Base-by-base conservation (phyloP, 1,284 basidiomycete genomes). In the Papiliotrema fonsecae region DNA sequence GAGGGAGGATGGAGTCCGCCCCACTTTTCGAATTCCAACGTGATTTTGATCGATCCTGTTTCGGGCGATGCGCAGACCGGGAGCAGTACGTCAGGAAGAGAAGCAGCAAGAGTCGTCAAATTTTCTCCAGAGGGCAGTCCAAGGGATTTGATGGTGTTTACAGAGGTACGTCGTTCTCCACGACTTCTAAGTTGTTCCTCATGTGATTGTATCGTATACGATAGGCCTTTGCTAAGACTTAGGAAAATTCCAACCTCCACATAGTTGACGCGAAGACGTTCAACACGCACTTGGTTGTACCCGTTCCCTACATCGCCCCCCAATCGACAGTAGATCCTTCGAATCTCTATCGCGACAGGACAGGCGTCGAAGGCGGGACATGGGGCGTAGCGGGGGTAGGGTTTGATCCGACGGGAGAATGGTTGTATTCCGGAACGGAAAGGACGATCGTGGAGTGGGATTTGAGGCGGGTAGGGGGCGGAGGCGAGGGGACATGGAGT, bases 371-470 rank as follows among this genome's bases (percentile, higher is more conserved):
- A 19, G 55, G 58, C 21, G 64, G 66, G 2, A 56, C 57, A 22
- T 61, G 57, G 43, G 72, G 72, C 11, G 69, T 73, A 28, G 61
- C 66, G 0, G 72, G 72, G 10, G 54, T 71, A 3, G 69, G 56
- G 13, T 74, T 74, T 45, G 72, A 73, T 42, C 70, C 69, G 1
- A 58, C 60, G 6, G 72, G 72, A 4, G 65, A 74, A 51, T 73
- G 62, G 59, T 57, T 74, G 41, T 74, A 74, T 44, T 61, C 69
- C 2, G 71, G 69, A 7, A 72, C 72, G 31, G 72, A 74, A 51
- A 52, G 63, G 31, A 71, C 67, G 1, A 58, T 74, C 19, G 72
- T 74, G 25, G 72, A 74, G 47, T 74, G 70, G 66, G 72, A 74
- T 54, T 34, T 74, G 52, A 57, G 71, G 37, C 52, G 64, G 32